Conservation (phyloP, 306 rosid species). For the Casuarina glauca region DNA sequence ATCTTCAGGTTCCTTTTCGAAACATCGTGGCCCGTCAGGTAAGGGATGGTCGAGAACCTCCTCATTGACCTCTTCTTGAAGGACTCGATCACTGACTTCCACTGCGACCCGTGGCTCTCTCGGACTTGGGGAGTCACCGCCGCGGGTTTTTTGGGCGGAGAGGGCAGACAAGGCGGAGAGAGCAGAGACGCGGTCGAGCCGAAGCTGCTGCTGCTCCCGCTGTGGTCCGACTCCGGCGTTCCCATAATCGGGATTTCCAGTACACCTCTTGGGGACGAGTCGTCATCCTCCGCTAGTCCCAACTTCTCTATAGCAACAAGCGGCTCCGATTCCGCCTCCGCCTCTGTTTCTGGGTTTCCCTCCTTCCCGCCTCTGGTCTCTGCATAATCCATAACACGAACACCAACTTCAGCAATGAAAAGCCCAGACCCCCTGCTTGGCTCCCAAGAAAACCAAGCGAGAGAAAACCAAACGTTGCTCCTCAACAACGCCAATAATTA, state of each 20-base stretch:
- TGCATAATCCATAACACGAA: constrained; percentile 2
- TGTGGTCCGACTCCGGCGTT: constrained; percentile 54
- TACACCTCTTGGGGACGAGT: constrained; percentile 73
- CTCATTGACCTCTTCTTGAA: constrained; percentile 54
- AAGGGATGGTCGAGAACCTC: constrained; percentile 57
- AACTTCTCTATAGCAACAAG: constrained; percentile 1
- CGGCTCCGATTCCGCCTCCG: not conserved
- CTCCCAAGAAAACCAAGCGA: not conserved
- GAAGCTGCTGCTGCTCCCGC: constrained; percentile 35
- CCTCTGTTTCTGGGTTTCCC: constrained; percentile 34
- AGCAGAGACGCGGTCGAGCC: not conserved
- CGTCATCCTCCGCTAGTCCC: constrained; percentile 32
- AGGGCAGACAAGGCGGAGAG: too few relatives aligned
- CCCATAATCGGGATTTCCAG: constrained; percentile 56
- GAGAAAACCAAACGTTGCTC: not conserved
- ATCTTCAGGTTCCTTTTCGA: constrained; percentile 46
- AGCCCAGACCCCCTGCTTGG: not conserved
- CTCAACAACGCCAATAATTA: not conserved
- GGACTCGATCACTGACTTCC: constrained; percentile 61
- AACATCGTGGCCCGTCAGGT: constrained; percentile 48
- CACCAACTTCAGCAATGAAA: not conserved
- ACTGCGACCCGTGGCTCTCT: constrained; percentile 38
- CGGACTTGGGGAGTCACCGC: not conserved
- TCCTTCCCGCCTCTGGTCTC: constrained; percentile 27
- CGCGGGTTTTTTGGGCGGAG: constrained; percentile 30